Conservation (phyloP, 2,329 filamentous ascomycete species). For the Pseudodiploospora longispora region DNA sequence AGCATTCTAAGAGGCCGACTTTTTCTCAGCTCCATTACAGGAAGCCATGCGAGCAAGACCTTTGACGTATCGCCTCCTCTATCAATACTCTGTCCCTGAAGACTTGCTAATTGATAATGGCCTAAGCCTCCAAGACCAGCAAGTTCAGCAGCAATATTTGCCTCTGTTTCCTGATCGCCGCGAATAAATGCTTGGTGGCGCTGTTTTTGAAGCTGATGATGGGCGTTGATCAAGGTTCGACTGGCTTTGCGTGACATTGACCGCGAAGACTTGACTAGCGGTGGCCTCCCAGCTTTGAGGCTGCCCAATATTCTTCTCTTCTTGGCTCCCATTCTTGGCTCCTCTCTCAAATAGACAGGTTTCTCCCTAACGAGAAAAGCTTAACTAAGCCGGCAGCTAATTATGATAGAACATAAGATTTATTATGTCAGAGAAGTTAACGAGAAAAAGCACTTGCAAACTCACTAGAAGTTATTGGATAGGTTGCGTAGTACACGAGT, state of each 20-base stretch:
- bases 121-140: constrained; percentile 51
- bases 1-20: constrained; percentile 53
- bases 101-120: constrained; percentile 58
- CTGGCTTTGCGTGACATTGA: constrained; percentile 59
- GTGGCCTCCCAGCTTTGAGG: constrained; percentile 44
- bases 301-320: constrained; percentile 40
- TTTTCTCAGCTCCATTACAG: constrained; percentile 19
- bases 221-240: constrained; percentile 55
- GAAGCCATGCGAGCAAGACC: constrained; percentile 56
- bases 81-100: constrained; percentile 59
- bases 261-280: constrained; percentile 40
- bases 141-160: constrained; percentile 44
- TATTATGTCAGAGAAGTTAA: too few relatives aligned
- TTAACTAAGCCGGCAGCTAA: too few relatives aligned
- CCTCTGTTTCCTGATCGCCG: constrained; percentile 41
- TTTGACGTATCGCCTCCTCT: constrained; percentile 60
- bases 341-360: too few relatives aligned
- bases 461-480: too few relatives aligned
- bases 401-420: neutral
- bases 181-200: constrained; percentile 45
- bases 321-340: constrained; percentile 33
- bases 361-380: too few relatives aligned
- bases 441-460: too few relatives aligned
- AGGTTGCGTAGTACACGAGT: too few relatives aligned
- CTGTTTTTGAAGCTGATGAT: constrained; percentile 58